These are phyloP conservation scores for Leonotis leonurus DNA, from an alignment of 257 asterid species.

Conservation along the genomic window DNA sequence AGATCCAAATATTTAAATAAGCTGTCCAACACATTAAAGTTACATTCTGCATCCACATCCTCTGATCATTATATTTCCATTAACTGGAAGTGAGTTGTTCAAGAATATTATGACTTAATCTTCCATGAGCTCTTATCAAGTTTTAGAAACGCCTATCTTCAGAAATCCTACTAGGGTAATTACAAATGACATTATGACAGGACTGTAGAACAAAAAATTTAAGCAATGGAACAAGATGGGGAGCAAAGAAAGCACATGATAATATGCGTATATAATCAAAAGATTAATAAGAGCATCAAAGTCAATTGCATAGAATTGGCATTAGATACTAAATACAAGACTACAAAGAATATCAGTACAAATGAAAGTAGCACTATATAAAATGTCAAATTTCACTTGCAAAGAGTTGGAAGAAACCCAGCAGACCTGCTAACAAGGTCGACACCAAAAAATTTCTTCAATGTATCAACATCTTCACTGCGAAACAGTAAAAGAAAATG, in stretches of 20 bases:
- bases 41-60: too few species aligned
- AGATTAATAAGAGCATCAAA: not conserved
- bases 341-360: not conserved
- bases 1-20: not conserved
- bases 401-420: constrained; percentile 11
- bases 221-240: not conserved
- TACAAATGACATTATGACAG: too few species aligned
- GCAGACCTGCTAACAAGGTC: constrained; percentile 94
- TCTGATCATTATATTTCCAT: not conserved
- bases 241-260: constrained; percentile 2
- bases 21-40: not conserved
- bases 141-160: not conserved
- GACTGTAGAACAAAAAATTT: not conserved
- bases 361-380: not conserved
- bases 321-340: not conserved
- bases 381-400: constrained; percentile 4
- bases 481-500: constrained; percentile 19
- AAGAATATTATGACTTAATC: too few species aligned
- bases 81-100: too few species aligned
- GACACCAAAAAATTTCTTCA: constrained; percentile 79
- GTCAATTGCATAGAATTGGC: not conserved
- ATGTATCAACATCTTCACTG: constrained; percentile 71
- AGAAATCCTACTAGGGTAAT: not conserved
- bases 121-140: not conserved
- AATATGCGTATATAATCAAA: not conserved